phyloP scores from a whole-genome alignment of 352 stramenopile species.

The Pythium dissotocum region DNA sequence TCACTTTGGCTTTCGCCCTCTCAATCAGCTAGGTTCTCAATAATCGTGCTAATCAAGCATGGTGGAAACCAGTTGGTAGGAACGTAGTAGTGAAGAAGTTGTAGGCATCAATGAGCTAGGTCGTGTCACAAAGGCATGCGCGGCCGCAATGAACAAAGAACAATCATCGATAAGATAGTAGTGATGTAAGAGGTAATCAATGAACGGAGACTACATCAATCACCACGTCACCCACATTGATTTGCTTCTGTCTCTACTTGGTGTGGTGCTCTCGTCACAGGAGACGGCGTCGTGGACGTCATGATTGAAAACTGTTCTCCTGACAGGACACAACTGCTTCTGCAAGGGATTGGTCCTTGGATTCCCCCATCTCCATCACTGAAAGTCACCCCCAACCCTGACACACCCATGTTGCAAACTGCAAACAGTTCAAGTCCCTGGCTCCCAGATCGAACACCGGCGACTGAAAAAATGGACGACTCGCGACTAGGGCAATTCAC shows the following conservation, averaged over 20 bases:
- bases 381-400: conserved; percentile 18
- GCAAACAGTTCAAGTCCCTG: neutral
- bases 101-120: neutral
- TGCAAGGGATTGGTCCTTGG: neutral
- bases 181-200: neutral
- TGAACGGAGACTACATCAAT: neutral
- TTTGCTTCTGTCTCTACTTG: neutral
- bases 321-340: neutral
- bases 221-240: neutral
- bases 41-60: neutral
- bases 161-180: no score
- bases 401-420: neutral
- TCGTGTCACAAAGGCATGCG: neutral
- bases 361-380: neutral
- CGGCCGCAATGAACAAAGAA: neutral
- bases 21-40: conserved; percentile 1
- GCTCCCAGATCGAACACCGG: neutral
- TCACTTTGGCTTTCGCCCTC: conserved; percentile 15
- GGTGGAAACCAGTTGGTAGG: neutral
- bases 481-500: neutral
- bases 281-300: no score
- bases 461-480: conserved; percentile 31
- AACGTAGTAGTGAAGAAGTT: neutral
- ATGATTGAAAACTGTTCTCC: no score
- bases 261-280: neutral